A percentile compares a stretch with the other conserved stretches of the same genome.
phyloP scores from a whole-genome alignment of 495 filamentous ascomycete species.

The Penicillium paradoxum region DNA sequence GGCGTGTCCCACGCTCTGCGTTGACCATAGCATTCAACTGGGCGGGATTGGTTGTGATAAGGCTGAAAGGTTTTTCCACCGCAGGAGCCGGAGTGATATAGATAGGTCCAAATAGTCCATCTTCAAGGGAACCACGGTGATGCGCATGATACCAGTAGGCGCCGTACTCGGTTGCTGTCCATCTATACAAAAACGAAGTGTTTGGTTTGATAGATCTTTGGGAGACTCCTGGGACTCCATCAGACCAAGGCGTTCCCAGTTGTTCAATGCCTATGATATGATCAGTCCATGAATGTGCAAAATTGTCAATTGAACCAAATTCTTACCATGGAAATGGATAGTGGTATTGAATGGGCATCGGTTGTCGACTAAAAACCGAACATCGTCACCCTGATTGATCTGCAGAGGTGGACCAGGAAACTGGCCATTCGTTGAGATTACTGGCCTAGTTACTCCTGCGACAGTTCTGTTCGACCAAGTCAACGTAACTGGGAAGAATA shows the following conservation, averaged over 20 bases:
- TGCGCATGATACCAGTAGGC: constrained; percentile 50
- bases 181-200: constrained; percentile 45
- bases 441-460: constrained; percentile 34
- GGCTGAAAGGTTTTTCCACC: constrained; percentile 38
- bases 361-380: constrained; percentile 57
- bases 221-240: constrained; percentile 50
- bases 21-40: constrained; percentile 40
- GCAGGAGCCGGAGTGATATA: constrained; percentile 34
- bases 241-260: constrained; percentile 43
- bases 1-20: constrained; percentile 41
- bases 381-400: constrained; percentile 57
- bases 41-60: constrained; percentile 37
- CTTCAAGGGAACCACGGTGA: constrained; percentile 45
- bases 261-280: constrained; percentile 31
- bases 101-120: constrained; percentile 52
- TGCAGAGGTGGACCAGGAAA: constrained; percentile 55
- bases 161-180: constrained; percentile 29
- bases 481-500: constrained; percentile 30
- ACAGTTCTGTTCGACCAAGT: constrained; percentile 28
- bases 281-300: neutral
- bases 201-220: constrained; percentile 43
- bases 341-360: constrained; percentile 48
- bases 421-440: constrained; percentile 57
- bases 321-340: constrained; percentile 49
- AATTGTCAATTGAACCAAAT: neutral